Conservation (phyloP, 2,329 filamentous ascomycete genomes). For the Xylaria sp. region DNA sequence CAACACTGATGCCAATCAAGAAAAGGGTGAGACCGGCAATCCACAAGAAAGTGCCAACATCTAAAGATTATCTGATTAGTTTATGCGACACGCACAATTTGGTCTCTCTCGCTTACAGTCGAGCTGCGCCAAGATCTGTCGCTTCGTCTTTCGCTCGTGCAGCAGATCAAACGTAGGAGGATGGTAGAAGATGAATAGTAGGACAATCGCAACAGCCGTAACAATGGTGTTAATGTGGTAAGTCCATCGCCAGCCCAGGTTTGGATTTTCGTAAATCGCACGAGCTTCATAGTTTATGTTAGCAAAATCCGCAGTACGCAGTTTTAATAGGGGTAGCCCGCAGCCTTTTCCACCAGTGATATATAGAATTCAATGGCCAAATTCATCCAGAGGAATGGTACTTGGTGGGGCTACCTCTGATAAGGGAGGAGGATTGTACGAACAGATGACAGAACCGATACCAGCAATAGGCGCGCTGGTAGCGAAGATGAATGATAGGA, state of each 20-base stretch:
- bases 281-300: constrained; percentile 43
- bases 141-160: constrained; percentile 53
- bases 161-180: constrained; percentile 55
- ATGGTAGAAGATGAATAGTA: constrained; percentile 55
- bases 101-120: constrained; percentile 47
- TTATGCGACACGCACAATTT: not conserved
- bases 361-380: too few species aligned
- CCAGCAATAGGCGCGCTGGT: constrained; percentile 51
- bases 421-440: not conserved
- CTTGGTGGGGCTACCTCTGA: too few species aligned
- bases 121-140: constrained; percentile 50
- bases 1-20: constrained; percentile 60
- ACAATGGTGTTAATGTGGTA: constrained; percentile 57
- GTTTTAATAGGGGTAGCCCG: too few species aligned
- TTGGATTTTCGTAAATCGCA: constrained; percentile 51
- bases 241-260: constrained; percentile 55
- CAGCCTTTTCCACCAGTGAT: too few species aligned
- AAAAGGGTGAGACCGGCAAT: constrained; percentile 58
- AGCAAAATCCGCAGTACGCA: not conserved
- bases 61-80: constrained; percentile 10
- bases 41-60: constrained; percentile 59
- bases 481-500: constrained; percentile 50
- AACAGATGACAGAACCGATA: constrained; percentile 53
- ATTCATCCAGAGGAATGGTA: too few species aligned
- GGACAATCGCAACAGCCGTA: constrained; percentile 50